Conservation (phyloP, 306 rosid species). For the Castanopsis chinensis region DNA sequence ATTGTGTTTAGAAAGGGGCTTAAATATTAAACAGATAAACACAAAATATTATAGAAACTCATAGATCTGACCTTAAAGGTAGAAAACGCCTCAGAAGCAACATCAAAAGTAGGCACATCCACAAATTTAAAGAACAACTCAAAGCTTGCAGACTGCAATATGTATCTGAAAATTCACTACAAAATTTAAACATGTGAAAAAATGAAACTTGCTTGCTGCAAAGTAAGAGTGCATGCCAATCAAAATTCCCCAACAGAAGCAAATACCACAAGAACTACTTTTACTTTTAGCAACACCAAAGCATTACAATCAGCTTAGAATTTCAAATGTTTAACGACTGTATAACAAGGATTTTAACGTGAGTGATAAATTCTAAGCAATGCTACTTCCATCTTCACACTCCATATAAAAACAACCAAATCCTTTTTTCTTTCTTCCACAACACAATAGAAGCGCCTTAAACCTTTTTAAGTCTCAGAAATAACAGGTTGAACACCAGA, state of each 20-base stretch:
- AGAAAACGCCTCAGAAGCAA: too few relatives aligned
- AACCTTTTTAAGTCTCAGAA: neutral
- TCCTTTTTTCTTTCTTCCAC: too few relatives aligned
- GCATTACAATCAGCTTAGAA: neutral
- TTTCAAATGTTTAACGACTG: neutral
- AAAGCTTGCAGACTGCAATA: constrained; percentile 90
- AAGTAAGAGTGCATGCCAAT: constrained; percentile 7
- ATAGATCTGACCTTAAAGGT: too few relatives aligned
- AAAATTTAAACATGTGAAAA: constrained; percentile 37
- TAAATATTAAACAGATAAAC: too few relatives aligned
- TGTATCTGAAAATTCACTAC: constrained; percentile 69
- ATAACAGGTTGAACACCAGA: neutral
- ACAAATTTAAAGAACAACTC: constrained; percentile 89
- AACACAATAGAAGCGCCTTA: too few relatives aligned
- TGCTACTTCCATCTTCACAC: neutral
- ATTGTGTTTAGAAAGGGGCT: too few relatives aligned
- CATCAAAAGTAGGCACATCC: too few relatives aligned
- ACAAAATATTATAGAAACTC: too few relatives aligned
- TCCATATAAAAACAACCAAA: neutral
- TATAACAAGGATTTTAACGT: neutral
- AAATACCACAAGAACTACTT: neutral
- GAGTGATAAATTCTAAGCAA: neutral
- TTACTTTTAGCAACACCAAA: neutral
- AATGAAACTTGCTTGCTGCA: constrained; percentile 21
- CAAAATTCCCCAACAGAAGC: neutral